Percentiles rank a stretch among this genome's conserved stretches.
Evolutionary conservation across 1,139 yeast species (phyloP).

Genomic region (Candida labiduridarum): DNA sequence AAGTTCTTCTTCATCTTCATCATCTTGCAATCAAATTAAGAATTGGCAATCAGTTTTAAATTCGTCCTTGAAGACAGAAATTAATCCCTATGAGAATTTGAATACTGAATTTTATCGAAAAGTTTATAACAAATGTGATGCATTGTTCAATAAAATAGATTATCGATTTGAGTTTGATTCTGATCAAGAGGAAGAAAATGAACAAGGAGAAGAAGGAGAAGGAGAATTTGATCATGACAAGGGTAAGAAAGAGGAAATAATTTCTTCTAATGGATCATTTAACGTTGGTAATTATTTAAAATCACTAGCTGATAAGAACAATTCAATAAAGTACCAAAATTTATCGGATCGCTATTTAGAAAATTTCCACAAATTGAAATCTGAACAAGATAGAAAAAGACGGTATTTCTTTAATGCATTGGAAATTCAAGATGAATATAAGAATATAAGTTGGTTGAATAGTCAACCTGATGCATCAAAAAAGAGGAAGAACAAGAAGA

Average conservation of each 20-base stretch:
- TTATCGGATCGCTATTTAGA: slow-evolving; percentile 7
- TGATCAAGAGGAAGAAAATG: slow-evolving; percentile 13
- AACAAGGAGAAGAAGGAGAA: not conserved
- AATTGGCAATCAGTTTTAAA: slow-evolving; percentile 34
- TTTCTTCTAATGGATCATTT: slow-evolving; percentile 16
- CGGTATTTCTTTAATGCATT: slow-evolving; percentile 12
- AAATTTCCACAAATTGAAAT: not conserved
- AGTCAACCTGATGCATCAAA: slow-evolving; percentile 2
- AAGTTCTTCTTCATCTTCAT: not conserved
- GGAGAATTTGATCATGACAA: no score
- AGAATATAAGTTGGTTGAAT: slow-evolving; percentile 13
- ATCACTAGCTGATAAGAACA: slow-evolving; percentile 7
- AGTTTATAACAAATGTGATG: slow-evolving; percentile 25
- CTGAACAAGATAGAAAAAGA: slow-evolving; percentile 1
- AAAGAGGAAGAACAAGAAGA: not conserved
- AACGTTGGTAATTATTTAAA: slow-evolving; percentile 21
- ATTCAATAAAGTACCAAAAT: slow-evolving; percentile 4
- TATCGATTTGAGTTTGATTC: slow-evolving; percentile 28
- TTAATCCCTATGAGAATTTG: slow-evolving; percentile 16
- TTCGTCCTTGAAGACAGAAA: slow-evolving; percentile 23
- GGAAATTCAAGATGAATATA: slow-evolving; percentile 9
- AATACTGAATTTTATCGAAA: slow-evolving; percentile 16
- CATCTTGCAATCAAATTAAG: not conserved
- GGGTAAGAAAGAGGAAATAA: not conserved
- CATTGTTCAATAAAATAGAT: slow-evolving; percentile 23